Base-by-base conservation (phyloP, 2,329 filamentous ascomycete genomes). In the Aspergillus sergii region DNA sequence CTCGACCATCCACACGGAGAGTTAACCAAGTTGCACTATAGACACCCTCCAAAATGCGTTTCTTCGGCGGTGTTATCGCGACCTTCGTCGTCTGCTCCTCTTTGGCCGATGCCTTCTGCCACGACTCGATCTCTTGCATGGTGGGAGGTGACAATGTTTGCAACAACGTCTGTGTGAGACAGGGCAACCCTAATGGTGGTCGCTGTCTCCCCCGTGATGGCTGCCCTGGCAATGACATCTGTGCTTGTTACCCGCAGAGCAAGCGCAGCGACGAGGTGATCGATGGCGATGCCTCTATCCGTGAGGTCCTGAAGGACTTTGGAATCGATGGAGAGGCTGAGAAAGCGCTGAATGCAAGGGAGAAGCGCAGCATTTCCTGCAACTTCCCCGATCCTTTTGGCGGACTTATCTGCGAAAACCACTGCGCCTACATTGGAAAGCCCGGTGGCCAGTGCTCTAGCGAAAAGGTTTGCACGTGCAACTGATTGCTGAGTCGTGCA, bases 161-260 rank as follows among this genome's bases (percentile, higher is more conserved):
- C 58, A 59, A 45, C 46, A 59, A 54, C 2, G 48, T 54, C n/a
- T 59, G 58, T 51, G 58, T 54, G 14, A 48, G 58, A n/a, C 32
- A 59, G 34, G 58, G 58, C 16, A 59, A 59, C 46, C 46, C 46
- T 21, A 43, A 45, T 1, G 58, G 58, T 26, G 58, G 58, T 21
- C 58, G 58, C 32, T 59, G 58, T 34, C 58, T 59, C 28, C 58
- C 58, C 12, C 58, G 58, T 19, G 58, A 59, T 26, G 58, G 58
- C 58, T 59, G 58, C 48, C 58, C 58, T 11, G 58, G 48, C 34
- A 7, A 59, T 51, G 21, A 23, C 45, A 59, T 59, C 48, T 59
- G 58, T 23, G 58, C 58, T 5, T 59, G 58, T n/a, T 59, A 59
- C 58, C 58, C 58, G 0, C n/a, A 43, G 5, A 59, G 30, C 58